Evolutionary conservation across 2,329 filamentous ascomycete genomes (phyloP), one percentile per base, ranked within the genome.

Genomic region (Epichloe aotearoae): DNA sequence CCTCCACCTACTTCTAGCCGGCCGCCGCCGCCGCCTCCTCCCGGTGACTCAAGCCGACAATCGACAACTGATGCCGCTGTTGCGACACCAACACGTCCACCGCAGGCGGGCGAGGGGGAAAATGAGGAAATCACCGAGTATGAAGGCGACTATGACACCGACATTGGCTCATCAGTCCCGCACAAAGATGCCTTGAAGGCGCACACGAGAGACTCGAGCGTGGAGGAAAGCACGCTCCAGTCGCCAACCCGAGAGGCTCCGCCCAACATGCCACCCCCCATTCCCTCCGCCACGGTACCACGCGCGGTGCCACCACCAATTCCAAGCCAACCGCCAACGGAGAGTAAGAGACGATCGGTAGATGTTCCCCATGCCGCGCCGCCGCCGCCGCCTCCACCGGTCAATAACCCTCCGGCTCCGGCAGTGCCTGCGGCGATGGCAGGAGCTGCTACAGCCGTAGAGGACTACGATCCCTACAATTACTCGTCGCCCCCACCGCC

Each of bases 91-190:
- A 58, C 68, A 50, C 62, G 74, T 54, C 67, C 67, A 11, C 58
- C 61, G 10, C 66, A 69, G 52, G 71, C 71, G 54, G 76, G 70
- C 23, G 83, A 85, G 34, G 82, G 82, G 34, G 83, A 84, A 14
- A 83, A 81, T 26, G 88, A 86, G 53, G 89, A 94, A 61, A 77
- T 88, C 36, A 94, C 88, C 0, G 91, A 96, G 62, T 97, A 97
- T 62, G 93, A 98, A 63, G 93, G 91, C 6, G 93, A 97, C 62
- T 97, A 97, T 64, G 93, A 97, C 59, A 97, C 93, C 6, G 93
- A 97, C 64, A 97, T 97, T 62, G 90, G 86, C 2, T 88, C 90
- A n/a, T 84, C 88, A 10, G 88, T 81, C n/a, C 88, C 86, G 51
- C 88, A 95, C 66, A 96, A 95, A 67, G 91, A 95, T 69, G 90